A percentile compares a stretch with the other conserved stretches of the same genome.
phyloP scores from a whole-genome alignment of 2,329 filamentous ascomycete species.

The Colletotrichum musicola region DNA sequence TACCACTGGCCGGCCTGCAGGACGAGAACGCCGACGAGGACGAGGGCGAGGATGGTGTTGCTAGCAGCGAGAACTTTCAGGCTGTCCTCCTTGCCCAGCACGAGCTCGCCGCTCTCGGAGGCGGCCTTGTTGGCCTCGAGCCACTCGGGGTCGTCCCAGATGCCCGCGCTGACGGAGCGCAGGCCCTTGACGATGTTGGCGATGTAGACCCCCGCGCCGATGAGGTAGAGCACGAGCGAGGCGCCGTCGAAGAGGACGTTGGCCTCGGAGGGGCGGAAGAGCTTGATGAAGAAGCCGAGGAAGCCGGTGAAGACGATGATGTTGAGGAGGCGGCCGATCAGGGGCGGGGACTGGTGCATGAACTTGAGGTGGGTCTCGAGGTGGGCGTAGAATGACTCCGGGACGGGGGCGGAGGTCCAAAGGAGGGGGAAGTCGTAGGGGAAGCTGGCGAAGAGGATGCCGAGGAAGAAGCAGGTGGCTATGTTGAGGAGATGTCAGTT shows the following conservation, averaged over 20 bases:
- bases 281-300: slow-evolving; percentile 90
- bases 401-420: slow-evolving; percentile 77
- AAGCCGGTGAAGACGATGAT: slow-evolving; percentile 92
- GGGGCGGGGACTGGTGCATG: slow-evolving; percentile 89
- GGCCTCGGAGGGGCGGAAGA: slow-evolving; percentile 92
- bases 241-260: slow-evolving; percentile 96
- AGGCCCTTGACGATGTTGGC: slow-evolving; percentile 97
- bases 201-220: slow-evolving; percentile 92
- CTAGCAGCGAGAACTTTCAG: slow-evolving; percentile 92
- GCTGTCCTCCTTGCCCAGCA: slow-evolving; percentile 87
- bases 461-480: slow-evolving; percentile 97
- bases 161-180: slow-evolving; percentile 80
- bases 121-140: slow-evolving; percentile 54
- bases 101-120: slow-evolving; percentile 69
- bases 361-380: slow-evolving; percentile 92
- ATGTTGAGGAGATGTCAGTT: slow-evolving; percentile 21
- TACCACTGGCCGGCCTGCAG: slow-evolving; percentile 99
- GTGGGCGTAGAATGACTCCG: slow-evolving; percentile 80
- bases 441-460: slow-evolving; percentile 95
- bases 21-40: slow-evolving; percentile 90
- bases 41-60: slow-evolving; percentile 94
- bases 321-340: slow-evolving; percentile 94
- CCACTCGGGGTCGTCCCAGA: slow-evolving; percentile 62
- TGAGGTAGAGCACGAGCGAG: slow-evolving; percentile 84
- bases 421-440: slow-evolving; percentile 95